phyloP scores from a whole-genome alignment of 768 basidiomycete genomes.

The Leccinum sublutescens region DNA sequence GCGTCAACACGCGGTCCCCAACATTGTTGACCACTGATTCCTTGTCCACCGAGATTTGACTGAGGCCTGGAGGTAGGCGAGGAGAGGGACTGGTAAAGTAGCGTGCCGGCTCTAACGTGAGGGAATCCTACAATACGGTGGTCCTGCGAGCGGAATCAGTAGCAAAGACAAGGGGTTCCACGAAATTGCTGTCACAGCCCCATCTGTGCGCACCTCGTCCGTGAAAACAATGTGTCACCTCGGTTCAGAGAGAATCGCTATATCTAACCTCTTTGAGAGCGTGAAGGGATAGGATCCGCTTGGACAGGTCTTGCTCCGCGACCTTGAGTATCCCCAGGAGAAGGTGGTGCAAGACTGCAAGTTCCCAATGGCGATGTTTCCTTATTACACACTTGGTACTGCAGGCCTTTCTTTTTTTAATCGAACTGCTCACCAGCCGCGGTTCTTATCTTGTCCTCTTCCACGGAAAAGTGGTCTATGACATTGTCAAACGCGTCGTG shows the following conservation, averaged over 20 bases:
- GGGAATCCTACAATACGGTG: no score
- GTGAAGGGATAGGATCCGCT: conserved; percentile 82
- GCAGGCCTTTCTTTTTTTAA: no score
- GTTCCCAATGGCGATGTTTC: no score
- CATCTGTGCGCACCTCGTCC: no score
- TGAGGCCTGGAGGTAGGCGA: conserved; percentile 41
- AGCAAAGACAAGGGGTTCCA: no score
- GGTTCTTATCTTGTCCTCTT: conserved; percentile 82
- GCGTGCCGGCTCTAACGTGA: conserved; percentile 53
- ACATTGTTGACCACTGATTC: conserved; percentile 57
- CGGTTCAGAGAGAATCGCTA: not conserved
- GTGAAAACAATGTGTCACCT: no score
- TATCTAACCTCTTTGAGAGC: conserved; percentile 82
- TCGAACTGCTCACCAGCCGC: conserved; percentile 71
- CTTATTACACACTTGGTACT: no score
- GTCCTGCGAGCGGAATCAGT: no score
- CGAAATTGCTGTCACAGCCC: no score
- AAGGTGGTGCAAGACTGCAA: no score
- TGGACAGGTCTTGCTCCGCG: conserved; percentile 23
- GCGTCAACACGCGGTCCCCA: conserved; percentile 62
- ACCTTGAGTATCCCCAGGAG: no score
- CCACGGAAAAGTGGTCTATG: conserved; percentile 70
- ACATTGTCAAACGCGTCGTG: conserved; percentile 71
- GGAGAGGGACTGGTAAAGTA: conserved; percentile 50
- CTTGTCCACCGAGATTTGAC: conserved; percentile 54